Base-by-base conservation (phyloP, 345 rosid genomes). In the Murraya paniculata region DNA sequence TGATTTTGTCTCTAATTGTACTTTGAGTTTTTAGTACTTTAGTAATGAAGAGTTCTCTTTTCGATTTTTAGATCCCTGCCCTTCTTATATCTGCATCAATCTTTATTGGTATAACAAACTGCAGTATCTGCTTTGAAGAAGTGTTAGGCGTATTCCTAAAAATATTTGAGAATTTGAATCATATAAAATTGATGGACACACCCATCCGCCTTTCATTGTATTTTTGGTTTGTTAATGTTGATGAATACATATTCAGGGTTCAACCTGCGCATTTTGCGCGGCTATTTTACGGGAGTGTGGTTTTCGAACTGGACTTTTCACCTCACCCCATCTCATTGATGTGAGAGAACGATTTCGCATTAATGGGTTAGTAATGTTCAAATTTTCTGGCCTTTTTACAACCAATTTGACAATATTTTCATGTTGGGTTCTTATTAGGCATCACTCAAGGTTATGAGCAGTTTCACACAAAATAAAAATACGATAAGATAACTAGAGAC, bases 281-380 rank as follows among this genome's bases (percentile, higher is more conserved):
- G 89, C 97, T 77, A 91, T 94, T 75, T 85, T 94, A 82, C 89
- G 98, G 71, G 90, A 90, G 68, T 89, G 91, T 85, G 97, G 98
- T 73, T 85, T 91, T 78, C 87, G 83, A 81, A 94, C 97, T 8
- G 98, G 96, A 82, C 71, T 94, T 55, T 94, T 94, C 87, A 94
- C 89, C 64, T 94, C 98, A 53, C 98, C 98, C 53, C 97, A 94
- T 85, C 86, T 94, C 61, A 91, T 94, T 82, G 98, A 94, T 83
- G 97, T 92, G 79, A 86, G 98, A 85, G 98, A 94, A 83, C 88
- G 98, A 86, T 89, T 91, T 68, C 92, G 89, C 24, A 62, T 94
- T 68, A 84, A 92, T 64, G 97, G 98, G 97, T 94, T 79, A 85
- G 97, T 13, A 13, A 45, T 86, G 55, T 80, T 75, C 28, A 65